Base-by-base conservation (phyloP, 345 rosid genomes). In the Trapa incisa region DNA sequence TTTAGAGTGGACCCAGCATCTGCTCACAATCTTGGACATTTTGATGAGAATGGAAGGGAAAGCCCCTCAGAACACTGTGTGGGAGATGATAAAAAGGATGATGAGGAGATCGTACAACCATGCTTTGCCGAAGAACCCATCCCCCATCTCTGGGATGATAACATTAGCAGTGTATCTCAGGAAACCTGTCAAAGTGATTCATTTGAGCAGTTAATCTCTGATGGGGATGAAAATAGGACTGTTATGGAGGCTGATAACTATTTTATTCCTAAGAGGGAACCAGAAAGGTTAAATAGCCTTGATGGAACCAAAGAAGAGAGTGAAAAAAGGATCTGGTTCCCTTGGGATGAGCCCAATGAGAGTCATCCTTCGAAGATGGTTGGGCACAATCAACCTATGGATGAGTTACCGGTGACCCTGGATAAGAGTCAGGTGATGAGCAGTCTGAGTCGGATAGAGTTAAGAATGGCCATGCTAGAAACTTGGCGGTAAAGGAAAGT, bases 381-480 rank as follows among this genome's bases (percentile, higher is more conserved):
- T n/a, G 16, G 42, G 16, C 67, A 42, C 36, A 1, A 22, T n/a
- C 53, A n/a, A 65, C 67, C 67, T 43, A n/a, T 13, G 53, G 50
- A 29, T 9, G 67, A 65, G 35, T 16, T 16, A 65, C 33, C 52
- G 54, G 72, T 78, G n/a, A 66, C 61, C 73, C 69, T 65, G 45
- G 68, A 70, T 64, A 77, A 76, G 68, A 72, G 52, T 68, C 81
- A 71, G 57, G 87, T 76, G 56, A 75, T 85, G 60, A 71, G 83
- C 72, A 82, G 80, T 74, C 72, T 86, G 74, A 83, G 93, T 82
- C 71, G 81, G 52, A 72, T 87, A 66, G 84, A 84, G 71, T 79
- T 87, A 0, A 83, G 89, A 81, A 78, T 61, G 14, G 94, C 86
- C 74, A 86, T 87, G 64, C 82, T 81, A 32, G 89, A 82, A 81